Evolutionary conservation across 257 asterid genomes (phyloP), one percentile per base, ranked within the genome.

Genomic region (Solanum tarijense): DNA sequence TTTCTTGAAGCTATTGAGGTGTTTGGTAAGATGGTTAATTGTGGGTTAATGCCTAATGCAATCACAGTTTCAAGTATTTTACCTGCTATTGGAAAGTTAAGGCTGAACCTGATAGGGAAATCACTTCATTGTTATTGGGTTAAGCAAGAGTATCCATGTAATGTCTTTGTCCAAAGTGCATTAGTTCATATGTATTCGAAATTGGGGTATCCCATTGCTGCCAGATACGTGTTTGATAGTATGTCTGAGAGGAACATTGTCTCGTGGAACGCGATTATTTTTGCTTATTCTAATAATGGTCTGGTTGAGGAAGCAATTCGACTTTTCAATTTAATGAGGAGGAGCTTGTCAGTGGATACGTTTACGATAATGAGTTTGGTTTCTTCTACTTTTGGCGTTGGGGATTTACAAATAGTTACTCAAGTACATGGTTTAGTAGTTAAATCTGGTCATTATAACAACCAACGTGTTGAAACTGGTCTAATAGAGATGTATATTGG

Each of bases 41-140:
- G 65, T 60, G 88, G 89, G 88, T 76, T 94, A 34, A 85, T 88
- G 90, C 97, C 97, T 32, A 94, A 93, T 86, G 95, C 90, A 89
- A 23, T 86, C n/a, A 94, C 97, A 62, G 81, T 93, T 52, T 89
- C 94, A n/a, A 90, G 90, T 73, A 86, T 92, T 88, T 90, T 94
- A 89, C 95, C 94, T 4, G 94, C 94, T 36, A 86, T 94, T 60
- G 95, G 94, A n/a, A 92, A 90, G 31, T 87, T 91, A 35, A 89
- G 90, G 32, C 65, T 86, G 55, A n/a, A 41, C 83, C 88, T 66
- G 25, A 18, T 87, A 87, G 95, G 97, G 25, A 94, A 89, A 90
- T 91, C 94, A 23, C 90, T 92, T 1, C 97, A 94, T 85, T 93
- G 94, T 85, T 92, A 92, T 89, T 93, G 94, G 94, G 85, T 92